Conservation (phyloP, 371 early-diverging fungal genomes). For the Funneliformis caledonium region DNA sequence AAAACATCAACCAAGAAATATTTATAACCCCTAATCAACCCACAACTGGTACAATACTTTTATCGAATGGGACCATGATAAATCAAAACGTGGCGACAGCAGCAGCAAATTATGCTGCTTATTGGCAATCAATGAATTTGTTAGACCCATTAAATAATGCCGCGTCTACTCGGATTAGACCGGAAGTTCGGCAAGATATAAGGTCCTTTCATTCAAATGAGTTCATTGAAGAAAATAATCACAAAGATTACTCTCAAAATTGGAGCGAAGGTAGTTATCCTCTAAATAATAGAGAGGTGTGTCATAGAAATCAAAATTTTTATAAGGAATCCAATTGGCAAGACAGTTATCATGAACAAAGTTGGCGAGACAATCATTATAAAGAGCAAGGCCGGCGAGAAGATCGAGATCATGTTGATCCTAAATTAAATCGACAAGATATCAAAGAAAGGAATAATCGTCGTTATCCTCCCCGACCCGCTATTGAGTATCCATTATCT, state of each 20-base stretch:
- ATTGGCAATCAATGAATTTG: conserved; percentile 10
- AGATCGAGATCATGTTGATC: neutral
- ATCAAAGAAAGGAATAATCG: neutral
- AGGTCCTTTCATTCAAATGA: conserved; percentile 3
- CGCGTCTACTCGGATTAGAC: neutral
- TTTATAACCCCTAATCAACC: neutral
- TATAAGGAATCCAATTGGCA: neutral
- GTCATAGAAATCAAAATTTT: neutral
- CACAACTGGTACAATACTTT: neutral
- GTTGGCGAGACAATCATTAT: conserved; percentile 1
- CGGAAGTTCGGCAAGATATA: neutral
- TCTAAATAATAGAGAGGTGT: neutral
- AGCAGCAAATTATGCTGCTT: neutral
- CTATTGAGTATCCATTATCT: conserved; percentile 18
- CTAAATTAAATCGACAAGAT: neutral
- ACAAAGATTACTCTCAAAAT: neutral
- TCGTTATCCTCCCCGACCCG: conserved; percentile 1
- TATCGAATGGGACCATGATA: neutral
- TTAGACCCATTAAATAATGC: neutral
- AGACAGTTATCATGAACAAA: neutral
- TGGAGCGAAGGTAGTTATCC: neutral
- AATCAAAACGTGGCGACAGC: neutral
- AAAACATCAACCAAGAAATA: neutral
- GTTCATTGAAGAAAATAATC: neutral
- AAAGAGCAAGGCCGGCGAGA: neutral